Conservation (phyloP, 169 alveolate species). For the Neospora caninum region DNA sequence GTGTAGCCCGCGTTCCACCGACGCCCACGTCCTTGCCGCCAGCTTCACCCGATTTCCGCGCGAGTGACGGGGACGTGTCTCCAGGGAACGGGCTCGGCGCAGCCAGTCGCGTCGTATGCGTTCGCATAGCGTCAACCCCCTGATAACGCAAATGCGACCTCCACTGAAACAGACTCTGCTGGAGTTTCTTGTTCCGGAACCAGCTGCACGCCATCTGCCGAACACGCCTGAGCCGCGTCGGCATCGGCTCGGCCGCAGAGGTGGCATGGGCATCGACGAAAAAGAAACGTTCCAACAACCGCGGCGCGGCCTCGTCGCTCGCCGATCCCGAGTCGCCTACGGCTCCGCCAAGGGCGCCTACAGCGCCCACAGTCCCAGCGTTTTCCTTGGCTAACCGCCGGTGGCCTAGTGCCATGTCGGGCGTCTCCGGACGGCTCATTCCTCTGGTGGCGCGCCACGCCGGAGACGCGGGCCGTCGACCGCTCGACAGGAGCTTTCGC, state of each 20-base stretch:
- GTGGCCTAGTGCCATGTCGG: too few relatives aligned
- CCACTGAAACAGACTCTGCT: background rate
- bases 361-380: background rate
- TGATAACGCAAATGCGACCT: background rate
- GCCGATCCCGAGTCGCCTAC: background rate
- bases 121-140: too few relatives aligned
- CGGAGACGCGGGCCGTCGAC: background rate
- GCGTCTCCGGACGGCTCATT: too few relatives aligned
- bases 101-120: too few relatives aligned
- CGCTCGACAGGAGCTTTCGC: background rate
- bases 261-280: conserved; percentile 42
- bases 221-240: conserved; percentile 18
- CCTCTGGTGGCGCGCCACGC: too few relatives aligned
- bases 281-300: background rate
- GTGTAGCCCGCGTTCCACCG: too few relatives aligned
- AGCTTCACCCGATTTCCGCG: too few relatives aligned
- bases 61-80: too few relatives aligned
- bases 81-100: too few relatives aligned
- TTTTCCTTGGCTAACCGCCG: background rate
- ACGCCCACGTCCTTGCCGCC: too few relatives aligned
- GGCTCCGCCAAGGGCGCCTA: background rate
- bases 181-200: conserved; percentile 42
- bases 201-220: conserved; percentile 22
- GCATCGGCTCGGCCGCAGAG: conserved; percentile 24
- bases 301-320: background rate